These are phyloP conservation scores for Talaromyces sp. DNA, from an alignment of 2,329 filamentous ascomycete species.

Conservation along the genomic window DNA sequence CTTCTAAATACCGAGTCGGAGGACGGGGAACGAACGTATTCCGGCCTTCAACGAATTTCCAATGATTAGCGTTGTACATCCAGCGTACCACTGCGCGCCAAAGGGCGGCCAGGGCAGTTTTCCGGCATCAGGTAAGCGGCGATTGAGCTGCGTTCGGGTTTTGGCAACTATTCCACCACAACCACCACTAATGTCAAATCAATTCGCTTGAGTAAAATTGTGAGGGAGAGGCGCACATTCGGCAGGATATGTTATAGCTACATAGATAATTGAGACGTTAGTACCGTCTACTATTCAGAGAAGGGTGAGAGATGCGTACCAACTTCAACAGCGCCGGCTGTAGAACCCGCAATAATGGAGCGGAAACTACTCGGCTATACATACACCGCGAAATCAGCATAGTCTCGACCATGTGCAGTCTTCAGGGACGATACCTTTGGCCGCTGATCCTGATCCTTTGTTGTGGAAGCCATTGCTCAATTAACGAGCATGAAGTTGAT, in stretches of 20 bases:
- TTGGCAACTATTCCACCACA: constrained; percentile 68
- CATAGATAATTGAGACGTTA: constrained; percentile 22
- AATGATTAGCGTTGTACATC: constrained; percentile 93
- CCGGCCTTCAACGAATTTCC: constrained; percentile 96
- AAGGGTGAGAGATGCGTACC: constrained; percentile 47
- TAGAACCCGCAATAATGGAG: constrained; percentile 86
- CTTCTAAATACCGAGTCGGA: background rate
- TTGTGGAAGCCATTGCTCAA: constrained; percentile 29
- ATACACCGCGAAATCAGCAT: constrained; percentile 16
- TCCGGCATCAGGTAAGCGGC: constrained; percentile 71
- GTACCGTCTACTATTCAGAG: background rate
- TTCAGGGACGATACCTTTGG: constrained; percentile 30
- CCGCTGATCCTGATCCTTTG: constrained; percentile 34
- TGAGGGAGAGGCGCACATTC: constrained; percentile 62
- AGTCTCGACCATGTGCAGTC: background rate
- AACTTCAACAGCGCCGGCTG: constrained; percentile 94
- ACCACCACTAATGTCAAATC: background rate
- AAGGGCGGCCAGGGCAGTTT: constrained; percentile 96
- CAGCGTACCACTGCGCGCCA: constrained; percentile 92
- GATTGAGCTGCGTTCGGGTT: constrained; percentile 90
- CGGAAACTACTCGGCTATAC: constrained; percentile 72
- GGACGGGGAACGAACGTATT: constrained; percentile 66
- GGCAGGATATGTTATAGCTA: constrained; percentile 87
- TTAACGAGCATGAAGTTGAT: background rate
- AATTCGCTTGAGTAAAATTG: background rate